Evolutionary conservation across 495 filamentous ascomycete genomes (phyloP).

Genomic region (Elasticomyces elasticus): DNA sequence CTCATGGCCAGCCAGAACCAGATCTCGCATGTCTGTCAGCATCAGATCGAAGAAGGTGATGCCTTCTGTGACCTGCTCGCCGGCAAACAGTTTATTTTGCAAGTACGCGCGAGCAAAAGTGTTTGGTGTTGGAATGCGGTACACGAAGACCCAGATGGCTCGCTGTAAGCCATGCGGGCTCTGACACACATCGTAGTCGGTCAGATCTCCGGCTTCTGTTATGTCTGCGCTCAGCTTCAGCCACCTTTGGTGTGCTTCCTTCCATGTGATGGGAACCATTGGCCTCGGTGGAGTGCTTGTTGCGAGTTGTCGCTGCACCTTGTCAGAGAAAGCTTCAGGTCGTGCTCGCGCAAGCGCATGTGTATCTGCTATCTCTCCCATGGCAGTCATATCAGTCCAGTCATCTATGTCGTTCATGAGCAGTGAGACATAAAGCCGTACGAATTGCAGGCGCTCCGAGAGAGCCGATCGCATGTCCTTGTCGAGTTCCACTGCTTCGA

Average conservation of each 20-base stretch:
- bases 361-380: constrained; percentile 41
- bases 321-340: constrained; percentile 72
- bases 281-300: constrained; percentile 89
- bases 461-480: constrained; percentile 40
- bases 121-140: constrained; percentile 69
- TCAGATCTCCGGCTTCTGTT: constrained; percentile 36
- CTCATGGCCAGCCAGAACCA: constrained; percentile 60
- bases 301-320: constrained; percentile 78
- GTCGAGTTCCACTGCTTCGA: constrained; percentile 34
- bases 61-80: constrained; percentile 47
- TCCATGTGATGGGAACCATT: constrained; percentile 65
- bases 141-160: constrained; percentile 50
- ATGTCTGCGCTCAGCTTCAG: constrained; percentile 63
- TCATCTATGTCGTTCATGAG: not conserved
- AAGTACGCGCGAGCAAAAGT: constrained; percentile 76
- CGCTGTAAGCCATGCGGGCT: constrained; percentile 50
- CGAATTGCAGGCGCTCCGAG: constrained; percentile 50
- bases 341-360: constrained; percentile 55
- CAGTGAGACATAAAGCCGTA: constrained; percentile 33
- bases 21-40: constrained; percentile 65
- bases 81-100: constrained; percentile 64
- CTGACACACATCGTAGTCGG: constrained; percentile 37
- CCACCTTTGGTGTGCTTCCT: constrained; percentile 61
- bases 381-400: constrained; percentile 5
- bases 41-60: constrained; percentile 63